A percentile compares a stretch with the other conserved stretches of the same genome.
phyloP scores from a whole-genome alignment of 148 eudicot species.

The Heliamphora exappendiculata region DNA sequence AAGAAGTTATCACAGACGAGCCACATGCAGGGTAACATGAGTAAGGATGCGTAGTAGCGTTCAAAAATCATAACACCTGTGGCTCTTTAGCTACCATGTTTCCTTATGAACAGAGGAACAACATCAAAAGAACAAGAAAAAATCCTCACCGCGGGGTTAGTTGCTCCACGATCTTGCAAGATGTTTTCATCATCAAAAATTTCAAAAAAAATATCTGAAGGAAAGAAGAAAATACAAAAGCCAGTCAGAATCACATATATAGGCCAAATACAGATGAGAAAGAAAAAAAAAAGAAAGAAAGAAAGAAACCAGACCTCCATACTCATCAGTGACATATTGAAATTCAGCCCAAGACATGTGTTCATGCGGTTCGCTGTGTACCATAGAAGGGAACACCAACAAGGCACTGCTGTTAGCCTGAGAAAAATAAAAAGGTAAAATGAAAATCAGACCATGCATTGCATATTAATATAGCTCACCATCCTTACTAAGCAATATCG shows the following conservation, averaged over 20 bases:
- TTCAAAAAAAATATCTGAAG: slow-evolving; percentile 43
- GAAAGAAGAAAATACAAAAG: background rate
- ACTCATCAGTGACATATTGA: slow-evolving; percentile 38
- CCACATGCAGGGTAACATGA: no score
- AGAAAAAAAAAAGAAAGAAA: no score
- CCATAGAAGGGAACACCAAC: slow-evolving; percentile 38
- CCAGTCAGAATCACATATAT: background rate
- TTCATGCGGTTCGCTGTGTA: slow-evolving; percentile 51
- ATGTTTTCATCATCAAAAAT: slow-evolving; percentile 38
- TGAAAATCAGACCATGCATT: background rate
- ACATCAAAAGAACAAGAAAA: background rate
- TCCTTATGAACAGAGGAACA: background rate
- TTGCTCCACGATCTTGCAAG: slow-evolving; percentile 45
- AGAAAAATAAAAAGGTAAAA: background rate
- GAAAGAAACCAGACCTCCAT: slow-evolving; percentile 34
- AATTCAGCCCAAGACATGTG: slow-evolving; percentile 47
- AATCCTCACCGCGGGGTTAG: slow-evolving; percentile 46
- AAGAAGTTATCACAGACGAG: no score
- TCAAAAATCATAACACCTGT: background rate
- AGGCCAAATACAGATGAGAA: background rate
- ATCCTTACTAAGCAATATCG: background rate
- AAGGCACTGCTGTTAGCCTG: slow-evolving; percentile 39
- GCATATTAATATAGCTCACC: background rate
- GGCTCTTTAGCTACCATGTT: slow-evolving; percentile 2
- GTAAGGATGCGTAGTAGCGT: no score